These are phyloP conservation scores for Fusarium nygamai DNA, from an alignment of 2,329 filamentous ascomycete genomes.

Conservation along the genomic window DNA sequence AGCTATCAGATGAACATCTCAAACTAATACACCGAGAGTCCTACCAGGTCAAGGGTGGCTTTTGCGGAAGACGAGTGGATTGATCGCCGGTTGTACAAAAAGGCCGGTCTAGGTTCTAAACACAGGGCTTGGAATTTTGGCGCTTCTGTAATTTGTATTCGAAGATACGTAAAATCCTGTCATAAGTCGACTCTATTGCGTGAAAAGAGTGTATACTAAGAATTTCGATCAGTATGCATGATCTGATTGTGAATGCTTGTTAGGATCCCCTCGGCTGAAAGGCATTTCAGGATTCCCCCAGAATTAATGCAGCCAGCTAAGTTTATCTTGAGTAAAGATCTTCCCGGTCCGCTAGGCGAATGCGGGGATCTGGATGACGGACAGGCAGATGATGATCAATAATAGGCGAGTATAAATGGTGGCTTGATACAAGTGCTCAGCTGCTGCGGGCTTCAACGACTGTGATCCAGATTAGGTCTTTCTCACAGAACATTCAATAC, in stretches of 20 bases:
- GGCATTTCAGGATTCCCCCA: not conserved
- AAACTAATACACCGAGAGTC: conserved; percentile 6
- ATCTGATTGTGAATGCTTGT: not conserved
- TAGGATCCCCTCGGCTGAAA: not conserved
- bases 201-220: no score
- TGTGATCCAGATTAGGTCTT: not conserved
- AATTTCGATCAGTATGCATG: not conserved
- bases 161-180: not conserved
- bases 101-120: not conserved
- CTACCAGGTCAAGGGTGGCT: not conserved
- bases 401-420: not conserved
- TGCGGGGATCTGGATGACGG: conserved; percentile 16
- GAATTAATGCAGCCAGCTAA: conserved; percentile 7
- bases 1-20: not conserved
- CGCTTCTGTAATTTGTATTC: not conserved
- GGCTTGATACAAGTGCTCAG: conserved; percentile 5
- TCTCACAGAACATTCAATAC: not conserved
- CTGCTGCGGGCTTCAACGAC: not conserved
- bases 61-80: not conserved
- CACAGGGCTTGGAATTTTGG: conserved; percentile 6
- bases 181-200: not conserved
- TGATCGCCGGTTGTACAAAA: conserved; percentile 19
- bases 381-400: not conserved
- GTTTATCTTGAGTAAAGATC: conserved; percentile 26
- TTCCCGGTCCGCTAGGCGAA: conserved; percentile 11